phyloP scores from a whole-genome alignment of 2,329 filamentous ascomycete genomes.

The Cyphellophora attinorum region DNA sequence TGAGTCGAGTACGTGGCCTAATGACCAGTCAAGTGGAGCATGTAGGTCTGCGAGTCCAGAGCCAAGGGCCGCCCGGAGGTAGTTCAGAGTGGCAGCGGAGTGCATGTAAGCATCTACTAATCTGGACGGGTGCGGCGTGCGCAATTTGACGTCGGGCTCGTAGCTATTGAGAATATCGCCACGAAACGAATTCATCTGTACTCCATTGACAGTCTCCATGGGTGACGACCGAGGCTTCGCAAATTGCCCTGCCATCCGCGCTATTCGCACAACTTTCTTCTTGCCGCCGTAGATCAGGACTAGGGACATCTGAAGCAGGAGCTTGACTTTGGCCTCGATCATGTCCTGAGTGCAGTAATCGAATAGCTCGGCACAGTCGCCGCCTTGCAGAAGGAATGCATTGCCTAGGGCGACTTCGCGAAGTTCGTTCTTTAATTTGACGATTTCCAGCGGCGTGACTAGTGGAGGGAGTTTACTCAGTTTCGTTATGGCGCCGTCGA shows the following conservation, averaged over 20 bases:
- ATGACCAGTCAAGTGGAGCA: constrained; percentile 85
- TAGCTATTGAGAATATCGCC: constrained; percentile 95
- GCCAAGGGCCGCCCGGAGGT: constrained; percentile 70
- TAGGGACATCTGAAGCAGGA: constrained; percentile 92
- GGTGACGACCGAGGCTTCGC: constrained; percentile 90
- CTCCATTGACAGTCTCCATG: constrained; percentile 70
- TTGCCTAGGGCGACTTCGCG: constrained; percentile 82
- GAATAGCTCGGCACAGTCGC: constrained; percentile 91
- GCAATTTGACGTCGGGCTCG: constrained; percentile 52
- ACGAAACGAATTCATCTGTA: constrained; percentile 78
- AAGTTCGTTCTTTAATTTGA: constrained; percentile 66
- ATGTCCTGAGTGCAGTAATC: constrained; percentile 85
- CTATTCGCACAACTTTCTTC: constrained; percentile 82
- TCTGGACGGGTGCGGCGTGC: constrained; percentile 71
- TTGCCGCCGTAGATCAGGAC: constrained; percentile 80
- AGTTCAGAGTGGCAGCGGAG: constrained; percentile 90
- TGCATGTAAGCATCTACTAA: constrained; percentile 91
- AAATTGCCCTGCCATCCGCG: constrained; percentile 93
- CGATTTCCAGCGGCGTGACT: constrained; percentile 50
- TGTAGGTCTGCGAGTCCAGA: constrained; percentile 91
- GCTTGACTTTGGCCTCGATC: constrained; percentile 94
- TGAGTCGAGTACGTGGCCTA: constrained; percentile 82
- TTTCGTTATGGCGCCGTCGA: constrained; percentile 30
- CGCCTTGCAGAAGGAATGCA: constrained; percentile 88
- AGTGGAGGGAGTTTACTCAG: constrained; percentile 36